Evolutionary conservation across 2,329 filamentous ascomycete genomes (phyloP).

Genomic region (Cryphonectria parasitica): DNA sequence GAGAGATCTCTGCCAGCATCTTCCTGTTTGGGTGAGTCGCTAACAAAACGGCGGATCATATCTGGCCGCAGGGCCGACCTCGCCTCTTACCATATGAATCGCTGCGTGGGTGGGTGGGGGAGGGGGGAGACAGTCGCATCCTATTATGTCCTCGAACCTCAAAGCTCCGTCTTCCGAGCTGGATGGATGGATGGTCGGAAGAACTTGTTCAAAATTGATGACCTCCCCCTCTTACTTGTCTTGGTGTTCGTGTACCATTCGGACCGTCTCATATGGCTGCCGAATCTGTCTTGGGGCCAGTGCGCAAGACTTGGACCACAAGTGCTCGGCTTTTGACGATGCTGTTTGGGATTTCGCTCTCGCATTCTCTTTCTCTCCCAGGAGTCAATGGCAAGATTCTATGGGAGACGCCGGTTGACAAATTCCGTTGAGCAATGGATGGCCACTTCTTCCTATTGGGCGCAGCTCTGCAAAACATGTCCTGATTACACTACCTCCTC

Average conservation of each 20-base stretch:
- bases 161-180: conserved; percentile 9
- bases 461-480: neutral
- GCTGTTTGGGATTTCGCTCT: neutral
- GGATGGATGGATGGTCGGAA: neutral
- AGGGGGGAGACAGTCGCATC: neutral
- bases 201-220: neutral
- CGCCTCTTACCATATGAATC: neutral
- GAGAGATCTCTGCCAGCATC: neutral
- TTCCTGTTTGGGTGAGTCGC: conserved; percentile 1
- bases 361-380: too few relatives aligned
- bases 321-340: neutral
- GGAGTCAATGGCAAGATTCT: neutral
- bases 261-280: neutral
- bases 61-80: neutral
- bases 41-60: neutral
- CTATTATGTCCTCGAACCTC: neutral
- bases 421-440: neutral
- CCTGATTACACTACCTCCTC: neutral
- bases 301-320: neutral
- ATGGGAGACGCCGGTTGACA: neutral
- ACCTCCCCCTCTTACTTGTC: neutral
- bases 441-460: neutral
- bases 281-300: neutral
- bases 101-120: neutral
- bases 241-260: neutral